These are phyloP conservation scores for Colletotrichum navitas DNA, from an alignment of 2,329 filamentous ascomycete genomes.

Conservation along the genomic window DNA sequence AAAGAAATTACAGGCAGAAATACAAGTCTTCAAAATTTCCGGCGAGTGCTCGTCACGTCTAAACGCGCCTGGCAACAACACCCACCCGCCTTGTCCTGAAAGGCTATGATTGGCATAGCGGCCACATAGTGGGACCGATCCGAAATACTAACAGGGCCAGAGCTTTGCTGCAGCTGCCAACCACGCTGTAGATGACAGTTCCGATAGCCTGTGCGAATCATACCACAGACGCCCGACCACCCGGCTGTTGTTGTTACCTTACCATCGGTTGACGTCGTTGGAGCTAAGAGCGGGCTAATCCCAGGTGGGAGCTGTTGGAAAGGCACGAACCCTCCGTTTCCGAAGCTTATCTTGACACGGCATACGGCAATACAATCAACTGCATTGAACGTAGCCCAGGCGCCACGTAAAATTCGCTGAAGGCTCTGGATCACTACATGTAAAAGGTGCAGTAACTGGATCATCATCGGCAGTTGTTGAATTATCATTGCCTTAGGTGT, in stretches of 20 bases:
- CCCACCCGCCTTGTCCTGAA: slow-evolving; percentile 18
- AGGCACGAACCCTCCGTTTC: background rate
- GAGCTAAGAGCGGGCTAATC: slow-evolving; percentile 1
- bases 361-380: background rate
- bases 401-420: background rate
- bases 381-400: background rate
- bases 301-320: background rate
- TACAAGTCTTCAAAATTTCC: slow-evolving; percentile 39
- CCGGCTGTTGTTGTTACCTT: background rate
- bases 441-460: background rate
- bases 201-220: slow-evolving; percentile 23
- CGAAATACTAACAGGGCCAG: slow-evolving; percentile 27
- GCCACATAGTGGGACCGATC: background rate
- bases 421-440: background rate
- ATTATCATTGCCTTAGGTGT: background rate
- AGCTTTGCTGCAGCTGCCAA: background rate
- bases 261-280: slow-evolving; percentile 12
- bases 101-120: slow-evolving; percentile 16
- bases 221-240: background rate
- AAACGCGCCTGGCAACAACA: slow-evolving; percentile 50
- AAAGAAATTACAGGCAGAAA: slow-evolving; percentile 20
- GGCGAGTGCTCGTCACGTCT: slow-evolving; percentile 53
- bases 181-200: background rate
- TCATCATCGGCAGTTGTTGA: background rate
- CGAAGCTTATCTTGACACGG: slow-evolving; percentile 20